Evolutionary conservation across 371 early-diverging fungal genomes (phyloP), one percentile per base, ranked within the genome.

Genomic region (Parasitella parasitica): DNA sequence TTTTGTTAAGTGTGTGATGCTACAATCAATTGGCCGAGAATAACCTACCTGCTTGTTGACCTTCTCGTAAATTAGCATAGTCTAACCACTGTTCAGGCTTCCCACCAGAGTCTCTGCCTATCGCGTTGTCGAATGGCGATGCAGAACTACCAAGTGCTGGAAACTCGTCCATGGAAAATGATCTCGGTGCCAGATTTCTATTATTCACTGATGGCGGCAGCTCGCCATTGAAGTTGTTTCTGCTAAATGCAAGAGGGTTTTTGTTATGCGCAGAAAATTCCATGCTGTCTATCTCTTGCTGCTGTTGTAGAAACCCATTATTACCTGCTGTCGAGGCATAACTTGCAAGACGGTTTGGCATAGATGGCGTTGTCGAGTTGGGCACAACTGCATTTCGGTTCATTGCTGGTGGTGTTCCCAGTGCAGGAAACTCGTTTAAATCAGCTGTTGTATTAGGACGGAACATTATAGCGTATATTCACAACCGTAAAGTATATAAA

Each of bases 121-220:
- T 57, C 38, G 68, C 68, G 38, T 70, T 71, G 48, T 73, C 74
- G 46, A 73, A 77, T 39, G 77, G 60, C 4, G 67, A 54, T 34
- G 61, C 62, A 34, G 73, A 66, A 64, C 76, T 76, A 62, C 71
- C 62, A 50, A 80, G 57, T 36, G 81, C 81, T 55, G 81, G 81
- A 54, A 80, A 80, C 30, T 80, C 81, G 50, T 80, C 81, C 66
- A 77, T 75, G 8, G 78, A 73, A 59, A 77, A 80, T n/a, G 81
- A 70, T 66, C 78, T 67, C 61, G 74, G 78, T 62, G 67, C 71
- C 22, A 67, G 50, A 30, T 70, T 71, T 63, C 71, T 50, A 28
- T 51, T 48, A 57, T 71, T 61, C 36, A 69, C 46, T 57, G 78
- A 60, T 36, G 66, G 59, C 27, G 63, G 46, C 35, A 64, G 57